Evolutionary conservation across 352 stramenopile species (phyloP).

Genomic region (Phytophthora europaea): DNA sequence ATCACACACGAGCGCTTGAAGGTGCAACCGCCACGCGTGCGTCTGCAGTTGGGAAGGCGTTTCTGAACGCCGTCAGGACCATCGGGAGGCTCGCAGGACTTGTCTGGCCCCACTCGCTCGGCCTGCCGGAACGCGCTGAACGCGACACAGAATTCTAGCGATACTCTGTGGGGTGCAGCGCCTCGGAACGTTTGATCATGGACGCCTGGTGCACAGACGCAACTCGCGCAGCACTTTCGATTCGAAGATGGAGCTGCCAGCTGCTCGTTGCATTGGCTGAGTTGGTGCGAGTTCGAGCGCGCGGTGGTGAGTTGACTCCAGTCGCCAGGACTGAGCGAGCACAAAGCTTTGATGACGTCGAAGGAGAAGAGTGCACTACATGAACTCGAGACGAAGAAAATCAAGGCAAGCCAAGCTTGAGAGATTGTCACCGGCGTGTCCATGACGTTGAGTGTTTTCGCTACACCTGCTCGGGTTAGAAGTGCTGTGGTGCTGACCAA

Average conservation of each 20-base stretch:
- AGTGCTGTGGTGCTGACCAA: no score
- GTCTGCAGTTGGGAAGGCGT: constrained; percentile 9
- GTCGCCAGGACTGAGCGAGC: neutral
- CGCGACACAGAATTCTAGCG: constrained; percentile 27
- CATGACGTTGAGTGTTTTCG: no score
- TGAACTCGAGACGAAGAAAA: no score
- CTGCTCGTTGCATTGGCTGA: neutral
- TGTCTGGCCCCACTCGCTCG: constrained; percentile 22
- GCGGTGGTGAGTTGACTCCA: neutral
- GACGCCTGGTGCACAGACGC: neutral
- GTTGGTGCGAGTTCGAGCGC: neutral
- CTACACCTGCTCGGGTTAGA: no score
- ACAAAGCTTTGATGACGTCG: neutral
- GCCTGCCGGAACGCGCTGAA: neutral
- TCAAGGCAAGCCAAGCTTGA: no score
- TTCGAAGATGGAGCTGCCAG: neutral
- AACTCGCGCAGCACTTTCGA: neutral
- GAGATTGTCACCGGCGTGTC: no score
- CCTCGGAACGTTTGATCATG: neutral
- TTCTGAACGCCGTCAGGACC: constrained; percentile 19
- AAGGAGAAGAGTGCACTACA: neutral
- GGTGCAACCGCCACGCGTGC: neutral
- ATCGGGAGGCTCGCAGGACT: constrained; percentile 15
- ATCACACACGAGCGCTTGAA: constrained; percentile 1
- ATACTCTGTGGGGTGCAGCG: constrained; percentile 7